Evolutionary conservation across 1,139 yeast species (phyloP).

Genomic region (Suhomyces kunorum): DNA sequence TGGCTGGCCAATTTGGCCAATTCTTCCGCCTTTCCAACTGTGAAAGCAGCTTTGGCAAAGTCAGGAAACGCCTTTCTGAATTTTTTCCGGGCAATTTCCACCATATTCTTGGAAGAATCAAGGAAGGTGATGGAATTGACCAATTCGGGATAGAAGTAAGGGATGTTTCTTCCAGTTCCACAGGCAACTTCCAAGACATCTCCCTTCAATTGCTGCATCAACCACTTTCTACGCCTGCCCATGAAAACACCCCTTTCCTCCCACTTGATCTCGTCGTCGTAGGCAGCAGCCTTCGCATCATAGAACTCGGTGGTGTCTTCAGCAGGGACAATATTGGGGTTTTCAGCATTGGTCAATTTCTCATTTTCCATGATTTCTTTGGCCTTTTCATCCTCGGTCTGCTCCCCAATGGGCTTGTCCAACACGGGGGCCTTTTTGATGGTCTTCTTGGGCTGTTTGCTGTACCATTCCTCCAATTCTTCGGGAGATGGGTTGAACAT

Average conservation of each 20-base stretch:
- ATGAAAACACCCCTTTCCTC: constrained; percentile 83
- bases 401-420: constrained; percentile 22
- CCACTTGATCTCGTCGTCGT: constrained; percentile 80
- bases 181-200: constrained; percentile 93
- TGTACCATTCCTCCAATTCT: constrained; percentile 48
- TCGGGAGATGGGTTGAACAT: constrained; percentile 56
- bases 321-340: constrained; percentile 57
- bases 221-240: constrained; percentile 82
- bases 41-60: constrained; percentile 75
- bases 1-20: constrained; percentile 55
- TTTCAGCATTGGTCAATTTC: constrained; percentile 29
- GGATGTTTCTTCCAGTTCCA: constrained; percentile 93
- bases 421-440: constrained; percentile 30
- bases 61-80: constrained; percentile 67
- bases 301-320: constrained; percentile 84
- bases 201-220: constrained; percentile 76
- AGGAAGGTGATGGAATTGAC: constrained; percentile 77
- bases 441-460: constrained; percentile 37
- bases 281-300: constrained; percentile 74
- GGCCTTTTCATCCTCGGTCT: constrained; percentile 18
- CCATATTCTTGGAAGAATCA: constrained; percentile 84
- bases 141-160: constrained; percentile 61
- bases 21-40: constrained; percentile 91
- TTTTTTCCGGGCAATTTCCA: constrained; percentile 75
- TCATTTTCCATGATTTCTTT: constrained; percentile 11